A percentile compares a stretch with the other conserved stretches of the same genome.
These are phyloP conservation scores for Calonectria montana DNA, from an alignment of 2,329 filamentous ascomycete genomes.

Conservation along the genomic window DNA sequence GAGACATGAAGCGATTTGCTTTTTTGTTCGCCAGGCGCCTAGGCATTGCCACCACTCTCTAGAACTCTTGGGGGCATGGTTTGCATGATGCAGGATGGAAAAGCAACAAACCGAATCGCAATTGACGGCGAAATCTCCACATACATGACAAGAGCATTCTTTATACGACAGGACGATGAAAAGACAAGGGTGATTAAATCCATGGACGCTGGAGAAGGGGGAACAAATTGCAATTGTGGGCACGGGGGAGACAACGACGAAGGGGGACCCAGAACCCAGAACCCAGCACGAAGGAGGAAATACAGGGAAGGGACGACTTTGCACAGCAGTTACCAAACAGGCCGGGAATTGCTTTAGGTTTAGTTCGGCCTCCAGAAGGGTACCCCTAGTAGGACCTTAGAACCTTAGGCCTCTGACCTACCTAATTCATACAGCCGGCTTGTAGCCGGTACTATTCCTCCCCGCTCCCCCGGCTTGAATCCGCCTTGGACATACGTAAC, in stretches of 20 bases:
- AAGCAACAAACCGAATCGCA: slow-evolving; percentile 19
- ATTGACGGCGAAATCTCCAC: slow-evolving; percentile 11
- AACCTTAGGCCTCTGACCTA: slow-evolving; percentile 4
- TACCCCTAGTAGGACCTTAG: neutral
- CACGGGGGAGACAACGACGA: neutral
- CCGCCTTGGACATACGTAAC: neutral
- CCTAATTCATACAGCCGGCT: slow-evolving; percentile 3
- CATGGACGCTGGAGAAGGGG: neutral
- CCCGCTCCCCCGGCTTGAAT: slow-evolving; percentile 1
- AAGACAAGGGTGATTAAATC: neutral
- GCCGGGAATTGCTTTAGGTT: neutral
- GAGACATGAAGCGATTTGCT: neutral
- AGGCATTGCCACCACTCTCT: neutral
- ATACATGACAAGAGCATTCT: neutral
- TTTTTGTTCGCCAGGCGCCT: slow-evolving; percentile 2
- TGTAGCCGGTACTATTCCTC: neutral
- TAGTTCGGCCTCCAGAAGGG: neutral
- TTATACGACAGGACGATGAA: neutral
- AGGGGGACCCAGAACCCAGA: neutral
- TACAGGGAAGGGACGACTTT: neutral
- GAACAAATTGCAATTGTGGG: slow-evolving; percentile 6
- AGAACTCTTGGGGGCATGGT: neutral
- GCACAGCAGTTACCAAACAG: neutral
- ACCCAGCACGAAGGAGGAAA: slow-evolving; percentile 1
- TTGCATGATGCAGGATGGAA: slow-evolving; percentile 1